These are phyloP conservation scores for Herpetospermum pedunculosum DNA, from an alignment of 306 rosid genomes.

Conservation along the genomic window DNA sequence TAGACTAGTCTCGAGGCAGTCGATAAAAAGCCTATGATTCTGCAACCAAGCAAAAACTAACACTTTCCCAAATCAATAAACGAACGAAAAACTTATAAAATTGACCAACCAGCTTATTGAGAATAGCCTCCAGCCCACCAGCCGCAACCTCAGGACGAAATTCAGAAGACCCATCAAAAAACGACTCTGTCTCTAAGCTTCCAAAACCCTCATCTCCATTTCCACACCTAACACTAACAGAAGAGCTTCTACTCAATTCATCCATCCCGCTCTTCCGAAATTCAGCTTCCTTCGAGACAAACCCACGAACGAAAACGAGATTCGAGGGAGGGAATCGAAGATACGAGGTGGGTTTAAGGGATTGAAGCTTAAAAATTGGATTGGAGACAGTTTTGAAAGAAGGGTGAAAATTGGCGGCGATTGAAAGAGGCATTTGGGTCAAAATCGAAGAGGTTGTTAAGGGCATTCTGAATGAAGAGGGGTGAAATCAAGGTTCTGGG, in stretches of 20 bases:
- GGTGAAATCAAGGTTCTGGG: background rate
- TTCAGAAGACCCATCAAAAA: conserved; percentile 26
- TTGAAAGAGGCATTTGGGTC: background rate
- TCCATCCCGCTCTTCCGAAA: conserved; percentile 20
- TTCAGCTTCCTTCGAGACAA: conserved; percentile 14
- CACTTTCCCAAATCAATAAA: background rate
- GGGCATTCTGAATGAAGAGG: background rate
- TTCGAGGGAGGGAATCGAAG: conserved; percentile 21
- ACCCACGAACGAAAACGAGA: conserved; percentile 13
- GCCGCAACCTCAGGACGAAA: conserved; percentile 12
- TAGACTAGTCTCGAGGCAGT: background rate
- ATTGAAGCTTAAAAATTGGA: conserved; percentile 9
- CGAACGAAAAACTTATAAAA: background rate
- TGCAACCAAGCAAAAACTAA: background rate
- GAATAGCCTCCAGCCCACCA: conserved; percentile 30
- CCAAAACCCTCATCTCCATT: conserved; percentile 26
- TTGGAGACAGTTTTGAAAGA: background rate
- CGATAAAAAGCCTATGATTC: background rate
- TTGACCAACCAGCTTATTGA: conserved; percentile 57
- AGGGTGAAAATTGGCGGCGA: conserved; percentile 9
- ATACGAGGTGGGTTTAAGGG: conserved; percentile 18
- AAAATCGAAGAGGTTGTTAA: background rate
- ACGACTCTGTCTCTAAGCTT: conserved; percentile 48
- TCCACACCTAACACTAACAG: conserved; percentile 20
- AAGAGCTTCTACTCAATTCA: conserved; percentile 19